phyloP scores from a whole-genome alignment of 495 filamentous ascomycete genomes.

The Penicillium canescens region DNA sequence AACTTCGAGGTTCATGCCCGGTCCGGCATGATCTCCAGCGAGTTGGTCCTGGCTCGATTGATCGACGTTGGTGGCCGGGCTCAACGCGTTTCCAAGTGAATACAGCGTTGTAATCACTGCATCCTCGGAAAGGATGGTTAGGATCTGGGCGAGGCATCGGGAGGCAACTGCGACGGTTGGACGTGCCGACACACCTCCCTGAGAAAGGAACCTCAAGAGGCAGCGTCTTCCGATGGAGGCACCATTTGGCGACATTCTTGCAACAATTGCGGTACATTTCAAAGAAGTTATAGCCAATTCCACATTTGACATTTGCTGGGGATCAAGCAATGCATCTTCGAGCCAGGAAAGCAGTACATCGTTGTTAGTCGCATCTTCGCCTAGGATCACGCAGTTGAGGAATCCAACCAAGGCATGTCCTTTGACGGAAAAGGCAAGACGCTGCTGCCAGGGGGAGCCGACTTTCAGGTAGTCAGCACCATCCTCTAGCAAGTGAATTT shows the following conservation, averaged over 20 bases:
- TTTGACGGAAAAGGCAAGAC: conserved; percentile 82
- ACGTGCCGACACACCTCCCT: conserved; percentile 62
- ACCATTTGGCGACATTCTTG: conserved; percentile 66
- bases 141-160: conserved; percentile 73
- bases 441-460: conserved; percentile 83
- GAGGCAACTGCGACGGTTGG: conserved; percentile 72
- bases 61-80: conserved; percentile 55
- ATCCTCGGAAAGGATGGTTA: conserved; percentile 83
- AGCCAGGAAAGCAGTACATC: conserved; percentile 87
- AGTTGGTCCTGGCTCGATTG: conserved; percentile 30
- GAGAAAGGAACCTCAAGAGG: conserved; percentile 80
- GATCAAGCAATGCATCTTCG: conserved; percentile 72
- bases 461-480: conserved; percentile 85
- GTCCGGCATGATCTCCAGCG: conserved; percentile 23
- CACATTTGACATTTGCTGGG: conserved; percentile 76
- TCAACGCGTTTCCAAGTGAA: conserved; percentile 88
- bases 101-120: conserved; percentile 92
- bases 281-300: conserved; percentile 73
- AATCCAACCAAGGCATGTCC: conserved; percentile 78
- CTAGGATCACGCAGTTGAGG: conserved; percentile 76
- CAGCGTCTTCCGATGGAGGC: conserved; percentile 79
- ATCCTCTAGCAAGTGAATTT: conserved; percentile 84
- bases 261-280: conserved; percentile 78
- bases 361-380: conserved; percentile 75
- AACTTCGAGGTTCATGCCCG: conserved; percentile 26